phyloP scores from a whole-genome alignment of 176 grass and related monocot species.

The Avena atlantica region DNA sequence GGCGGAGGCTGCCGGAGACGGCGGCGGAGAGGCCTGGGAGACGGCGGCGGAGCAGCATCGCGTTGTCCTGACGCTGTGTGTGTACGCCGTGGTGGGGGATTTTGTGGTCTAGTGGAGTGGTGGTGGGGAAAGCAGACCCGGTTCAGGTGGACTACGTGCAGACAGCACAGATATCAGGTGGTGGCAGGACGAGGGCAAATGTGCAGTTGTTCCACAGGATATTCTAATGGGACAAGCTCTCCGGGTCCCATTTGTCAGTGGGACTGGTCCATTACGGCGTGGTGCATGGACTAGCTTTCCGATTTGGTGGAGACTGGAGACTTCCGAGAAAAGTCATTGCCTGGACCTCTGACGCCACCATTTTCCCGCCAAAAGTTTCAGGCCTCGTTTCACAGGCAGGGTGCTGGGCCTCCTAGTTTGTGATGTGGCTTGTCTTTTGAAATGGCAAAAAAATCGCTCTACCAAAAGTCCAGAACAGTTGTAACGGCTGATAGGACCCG shows the following conservation, averaged over 20 bases:
- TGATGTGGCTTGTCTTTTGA: too few relatives aligned
- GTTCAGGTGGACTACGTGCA: background rate
- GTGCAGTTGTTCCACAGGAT: background rate
- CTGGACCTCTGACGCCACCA: background rate
- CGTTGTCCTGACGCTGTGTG: background rate
- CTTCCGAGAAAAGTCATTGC: background rate
- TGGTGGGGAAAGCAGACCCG: background rate
- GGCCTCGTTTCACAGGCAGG: too few relatives aligned
- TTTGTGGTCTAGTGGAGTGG: background rate
- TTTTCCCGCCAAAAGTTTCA: background rate
- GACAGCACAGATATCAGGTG: background rate
- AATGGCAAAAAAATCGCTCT: too few relatives aligned
- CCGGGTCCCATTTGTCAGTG: background rate
- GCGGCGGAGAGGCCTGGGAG: background rate
- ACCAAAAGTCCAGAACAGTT: too few relatives aligned
- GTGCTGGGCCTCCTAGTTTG: too few relatives aligned
- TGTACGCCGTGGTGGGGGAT: background rate
- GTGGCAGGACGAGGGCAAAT: background rate
- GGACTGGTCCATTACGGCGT: background rate
- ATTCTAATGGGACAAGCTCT: background rate
- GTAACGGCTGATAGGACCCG: too few relatives aligned
- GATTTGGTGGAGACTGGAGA: background rate
- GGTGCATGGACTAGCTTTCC: background rate
- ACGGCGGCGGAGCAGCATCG: constrained; percentile 8
- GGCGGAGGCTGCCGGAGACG: constrained; percentile 18